A percentile compares a stretch with the other conserved stretches of the same genome.
phyloP scores from a whole-genome alignment of 768 basidiomycete species.

The Pleurotus ostreatus region DNA sequence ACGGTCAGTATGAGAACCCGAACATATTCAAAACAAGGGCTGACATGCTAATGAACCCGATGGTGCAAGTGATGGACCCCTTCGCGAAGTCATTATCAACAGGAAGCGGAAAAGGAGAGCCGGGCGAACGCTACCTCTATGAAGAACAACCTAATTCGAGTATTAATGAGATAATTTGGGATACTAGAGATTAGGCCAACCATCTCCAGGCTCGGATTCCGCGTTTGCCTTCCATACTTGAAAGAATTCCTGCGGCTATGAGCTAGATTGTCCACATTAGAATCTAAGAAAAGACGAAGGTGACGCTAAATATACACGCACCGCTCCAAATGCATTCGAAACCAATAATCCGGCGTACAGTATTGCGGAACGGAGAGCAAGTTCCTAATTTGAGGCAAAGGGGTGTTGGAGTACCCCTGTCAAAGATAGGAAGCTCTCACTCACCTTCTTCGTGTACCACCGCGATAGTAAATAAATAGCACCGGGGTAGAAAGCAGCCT shows the following conservation, averaged over 20 bases:
- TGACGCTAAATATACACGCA: constrained; percentile 23
- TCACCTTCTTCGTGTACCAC: constrained; percentile 56
- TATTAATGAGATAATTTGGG: not conserved
- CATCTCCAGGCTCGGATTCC: constrained; percentile 73
- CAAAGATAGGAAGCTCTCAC: not conserved
- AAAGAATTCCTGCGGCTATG: constrained; percentile 72
- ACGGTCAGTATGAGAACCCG: not conserved
- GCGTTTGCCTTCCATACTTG: constrained; percentile 60
- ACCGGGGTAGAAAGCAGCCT: constrained; percentile 67
- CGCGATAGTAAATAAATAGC: constrained; percentile 42
- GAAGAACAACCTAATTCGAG: constrained; percentile 53
- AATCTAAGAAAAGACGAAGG: not conserved
- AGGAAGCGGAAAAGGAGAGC: not conserved
- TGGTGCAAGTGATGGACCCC: constrained; percentile 59
- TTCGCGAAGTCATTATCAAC: constrained; percentile 18
- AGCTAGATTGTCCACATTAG: constrained; percentile 29
- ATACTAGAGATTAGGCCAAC: constrained; percentile 26
- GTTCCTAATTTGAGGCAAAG: constrained; percentile 35
- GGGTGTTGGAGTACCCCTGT: not conserved
- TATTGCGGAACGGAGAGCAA: constrained; percentile 61
- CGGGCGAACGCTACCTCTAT: constrained; percentile 44
- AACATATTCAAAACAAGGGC: constrained; percentile 11
- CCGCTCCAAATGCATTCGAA: constrained; percentile 66
- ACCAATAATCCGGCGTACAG: constrained; percentile 57
- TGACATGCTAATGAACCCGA: constrained; percentile 54